phyloP scores from a whole-genome alignment of 495 filamentous ascomycete genomes.

The Penicillium diatomitis region DNA sequence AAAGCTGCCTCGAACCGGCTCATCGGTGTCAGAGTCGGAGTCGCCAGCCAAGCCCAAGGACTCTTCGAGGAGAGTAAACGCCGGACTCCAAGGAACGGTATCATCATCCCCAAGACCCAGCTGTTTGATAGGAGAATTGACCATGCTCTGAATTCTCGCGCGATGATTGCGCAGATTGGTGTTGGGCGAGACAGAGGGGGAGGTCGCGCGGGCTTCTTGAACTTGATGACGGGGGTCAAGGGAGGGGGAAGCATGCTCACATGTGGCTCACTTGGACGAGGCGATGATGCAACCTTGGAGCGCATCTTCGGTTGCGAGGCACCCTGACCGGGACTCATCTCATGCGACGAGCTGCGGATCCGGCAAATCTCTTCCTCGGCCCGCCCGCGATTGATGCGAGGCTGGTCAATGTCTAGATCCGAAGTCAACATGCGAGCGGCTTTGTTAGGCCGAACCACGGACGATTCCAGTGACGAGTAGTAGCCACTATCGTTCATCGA shows the following conservation, averaged over 20 bases:
- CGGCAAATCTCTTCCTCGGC: slow-evolving; percentile 94
- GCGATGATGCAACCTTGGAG: slow-evolving; percentile 47
- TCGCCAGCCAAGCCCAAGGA: slow-evolving; percentile 39
- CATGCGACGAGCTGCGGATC: slow-evolving; percentile 84
- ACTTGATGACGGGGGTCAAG: slow-evolving; percentile 77
- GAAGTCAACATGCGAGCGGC: slow-evolving; percentile 55
- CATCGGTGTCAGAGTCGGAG: slow-evolving; percentile 23
- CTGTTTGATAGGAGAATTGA: slow-evolving; percentile 76
- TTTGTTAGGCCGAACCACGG: slow-evolving; percentile 64
- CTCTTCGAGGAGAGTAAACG: slow-evolving; percentile 57
- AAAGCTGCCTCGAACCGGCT: slow-evolving; percentile 31
- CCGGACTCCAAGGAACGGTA: slow-evolving; percentile 62
- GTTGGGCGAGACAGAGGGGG: slow-evolving; percentile 88
- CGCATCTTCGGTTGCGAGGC: slow-evolving; percentile 33
- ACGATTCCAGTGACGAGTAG: slow-evolving; percentile 95
- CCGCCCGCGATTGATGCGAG: slow-evolving; percentile 74
- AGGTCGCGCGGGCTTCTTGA: slow-evolving; percentile 72
- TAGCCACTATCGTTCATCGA: slow-evolving; percentile 92
- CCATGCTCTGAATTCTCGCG: slow-evolving; percentile 73
- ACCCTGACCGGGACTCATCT: slow-evolving; percentile 68
- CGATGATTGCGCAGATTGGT: slow-evolving; percentile 92
- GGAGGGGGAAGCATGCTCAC: slow-evolving; percentile 62
- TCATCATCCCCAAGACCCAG: slow-evolving; percentile 54
- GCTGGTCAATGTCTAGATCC: slow-evolving; percentile 61
- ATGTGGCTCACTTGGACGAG: slow-evolving; percentile 42